Evolutionary conservation across 352 stramenopile species (phyloP).

Genomic region (Pythium grandisporangium): DNA sequence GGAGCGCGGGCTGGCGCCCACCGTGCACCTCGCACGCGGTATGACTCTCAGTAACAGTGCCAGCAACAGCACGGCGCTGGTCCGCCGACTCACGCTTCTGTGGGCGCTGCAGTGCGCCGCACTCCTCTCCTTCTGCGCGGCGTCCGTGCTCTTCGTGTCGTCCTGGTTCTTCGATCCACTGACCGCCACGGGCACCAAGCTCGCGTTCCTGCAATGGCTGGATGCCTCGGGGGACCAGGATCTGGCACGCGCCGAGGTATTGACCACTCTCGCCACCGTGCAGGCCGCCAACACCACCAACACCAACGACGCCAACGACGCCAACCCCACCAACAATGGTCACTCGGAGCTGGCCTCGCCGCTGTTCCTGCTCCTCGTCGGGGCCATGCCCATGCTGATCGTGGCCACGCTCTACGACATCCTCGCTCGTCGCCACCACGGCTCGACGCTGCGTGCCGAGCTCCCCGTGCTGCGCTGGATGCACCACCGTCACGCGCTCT

Average conservation of each 20-base stretch:
- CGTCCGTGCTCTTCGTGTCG: slow-evolving; percentile 2
- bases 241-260: background rate
- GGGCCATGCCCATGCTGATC: background rate
- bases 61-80: too few relatives aligned
- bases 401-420: background rate
- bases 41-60: too few relatives aligned
- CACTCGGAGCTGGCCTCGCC: background rate
- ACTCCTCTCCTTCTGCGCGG: too few relatives aligned
- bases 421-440: background rate
- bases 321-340: too few relatives aligned
- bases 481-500: background rate
- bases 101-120: too few relatives aligned
- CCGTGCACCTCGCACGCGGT: too few relatives aligned
- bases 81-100: too few relatives aligned
- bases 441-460: background rate
- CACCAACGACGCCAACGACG: too few relatives aligned
- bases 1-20: background rate
- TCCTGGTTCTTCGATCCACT: slow-evolving; percentile 1
- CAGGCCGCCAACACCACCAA: background rate
- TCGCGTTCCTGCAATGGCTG: background rate
- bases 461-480: background rate
- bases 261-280: background rate
- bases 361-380: background rate
- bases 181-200: background rate
- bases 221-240: background rate